phyloP scores from a whole-genome alignment of 768 basidiomycete species.

The Fistulinella prunicolor region DNA sequence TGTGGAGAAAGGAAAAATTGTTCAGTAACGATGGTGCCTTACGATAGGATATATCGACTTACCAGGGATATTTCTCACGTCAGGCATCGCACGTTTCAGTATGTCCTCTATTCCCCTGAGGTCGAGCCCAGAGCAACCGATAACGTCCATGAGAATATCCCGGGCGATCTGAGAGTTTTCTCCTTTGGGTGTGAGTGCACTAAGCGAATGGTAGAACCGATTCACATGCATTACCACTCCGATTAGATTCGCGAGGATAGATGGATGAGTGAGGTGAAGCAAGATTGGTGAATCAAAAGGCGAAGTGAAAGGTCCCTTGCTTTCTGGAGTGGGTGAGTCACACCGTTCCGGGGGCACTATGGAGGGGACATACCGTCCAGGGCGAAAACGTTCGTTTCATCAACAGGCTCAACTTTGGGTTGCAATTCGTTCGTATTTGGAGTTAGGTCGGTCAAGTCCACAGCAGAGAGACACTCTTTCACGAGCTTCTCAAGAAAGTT shows the following conservation, averaged over 20 bases:
- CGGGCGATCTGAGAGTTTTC: constrained; percentile 66
- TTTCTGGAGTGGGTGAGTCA: constrained; percentile 26
- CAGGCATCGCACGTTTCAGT: constrained; percentile 38
- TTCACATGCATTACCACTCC: constrained; percentile 54
- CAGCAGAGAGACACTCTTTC: constrained; percentile 46
- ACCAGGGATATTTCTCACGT: constrained; percentile 24
- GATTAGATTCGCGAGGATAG: constrained; percentile 49
- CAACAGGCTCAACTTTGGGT: constrained; percentile 28
- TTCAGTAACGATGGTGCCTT: neutral
- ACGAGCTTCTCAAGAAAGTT: constrained; percentile 59
- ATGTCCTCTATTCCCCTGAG: constrained; percentile 48
- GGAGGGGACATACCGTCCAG: constrained; percentile 22
- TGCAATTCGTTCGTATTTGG: constrained; percentile 10
- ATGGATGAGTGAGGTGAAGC: constrained; percentile 63
- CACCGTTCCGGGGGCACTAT: constrained; percentile 41
- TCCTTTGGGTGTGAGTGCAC: constrained; percentile 50
- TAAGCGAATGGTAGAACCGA: constrained; percentile 53
- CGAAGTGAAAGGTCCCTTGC: constrained; percentile 12
- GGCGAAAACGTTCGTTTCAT: constrained; percentile 23
- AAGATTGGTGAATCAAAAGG: constrained; percentile 41
- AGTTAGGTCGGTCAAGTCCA: constrained; percentile 22
- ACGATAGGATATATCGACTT: constrained; percentile 13
- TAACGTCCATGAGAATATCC: constrained; percentile 56
- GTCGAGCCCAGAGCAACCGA: constrained; percentile 65
- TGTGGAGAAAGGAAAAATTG: neutral